A percentile compares a stretch with the other conserved stretches of the same genome.
Conservation (phyloP, 2,329 filamentous ascomycete species). For the Knufia petricola region DNA sequence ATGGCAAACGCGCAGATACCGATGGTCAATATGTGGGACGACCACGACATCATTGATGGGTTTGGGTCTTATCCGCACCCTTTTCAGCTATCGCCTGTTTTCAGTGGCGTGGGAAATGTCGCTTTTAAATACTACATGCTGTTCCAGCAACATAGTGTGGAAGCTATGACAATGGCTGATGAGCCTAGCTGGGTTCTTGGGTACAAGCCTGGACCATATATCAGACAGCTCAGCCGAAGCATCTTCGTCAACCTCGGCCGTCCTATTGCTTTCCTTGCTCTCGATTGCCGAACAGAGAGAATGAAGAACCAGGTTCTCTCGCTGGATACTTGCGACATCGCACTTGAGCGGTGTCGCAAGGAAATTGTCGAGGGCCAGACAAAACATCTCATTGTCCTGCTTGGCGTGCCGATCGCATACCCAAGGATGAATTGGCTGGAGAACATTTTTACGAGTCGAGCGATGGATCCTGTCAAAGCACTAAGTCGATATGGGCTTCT, state of each 20-base stretch:
- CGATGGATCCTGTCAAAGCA: slow-evolving; percentile 83
- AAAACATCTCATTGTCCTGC: slow-evolving; percentile 61
- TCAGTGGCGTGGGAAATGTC: slow-evolving; percentile 77
- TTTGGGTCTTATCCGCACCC: slow-evolving; percentile 87
- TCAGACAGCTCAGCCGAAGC: slow-evolving; percentile 74
- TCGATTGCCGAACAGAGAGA: slow-evolving; percentile 87
- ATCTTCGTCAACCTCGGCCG: slow-evolving; percentile 75
- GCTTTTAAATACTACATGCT: slow-evolving; percentile 99
- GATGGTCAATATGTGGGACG: slow-evolving; percentile 97
- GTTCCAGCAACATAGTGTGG: slow-evolving; percentile 89
- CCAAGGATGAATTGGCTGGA: slow-evolving; percentile 61
- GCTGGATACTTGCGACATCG: slow-evolving; percentile 70
- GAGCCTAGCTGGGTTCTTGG: slow-evolving; percentile 92
- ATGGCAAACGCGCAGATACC: slow-evolving; percentile 89
- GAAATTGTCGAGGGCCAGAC: slow-evolving; percentile 78
- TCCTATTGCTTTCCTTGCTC: slow-evolving; percentile 68
- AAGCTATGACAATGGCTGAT: slow-evolving; percentile 66
- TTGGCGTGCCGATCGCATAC: slow-evolving; percentile 77
- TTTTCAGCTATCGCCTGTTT: slow-evolving; percentile 84
- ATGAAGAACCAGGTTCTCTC: slow-evolving; percentile 72
- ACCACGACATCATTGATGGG: slow-evolving; percentile 85
- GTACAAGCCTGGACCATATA: slow-evolving; percentile 72
- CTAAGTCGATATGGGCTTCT: slow-evolving; percentile 73
- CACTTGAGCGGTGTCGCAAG: slow-evolving; percentile 74
- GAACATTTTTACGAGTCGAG: slow-evolving; percentile 65